Conservation (phyloP, 352 stramenopile species). For the Globisporangium rhizosaccharum region DNA sequence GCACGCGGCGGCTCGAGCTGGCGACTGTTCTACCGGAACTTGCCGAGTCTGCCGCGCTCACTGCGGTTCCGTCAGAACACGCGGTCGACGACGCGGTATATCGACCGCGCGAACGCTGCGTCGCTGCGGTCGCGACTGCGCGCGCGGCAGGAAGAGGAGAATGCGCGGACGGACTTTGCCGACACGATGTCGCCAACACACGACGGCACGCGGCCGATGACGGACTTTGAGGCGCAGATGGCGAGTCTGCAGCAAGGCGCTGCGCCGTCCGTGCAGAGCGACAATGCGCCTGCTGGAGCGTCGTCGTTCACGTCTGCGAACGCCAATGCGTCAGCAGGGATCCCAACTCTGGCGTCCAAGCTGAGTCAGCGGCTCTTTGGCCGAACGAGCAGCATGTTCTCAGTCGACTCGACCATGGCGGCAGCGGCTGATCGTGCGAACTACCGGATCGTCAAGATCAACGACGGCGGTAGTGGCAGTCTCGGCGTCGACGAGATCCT, state of each 20-base stretch:
- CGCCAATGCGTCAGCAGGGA: not conserved
- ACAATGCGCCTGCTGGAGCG: constrained; percentile 5
- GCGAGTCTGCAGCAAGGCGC: constrained; percentile 7
- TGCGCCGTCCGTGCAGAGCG: constrained; percentile 3
- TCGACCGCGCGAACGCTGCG: constrained; percentile 61
- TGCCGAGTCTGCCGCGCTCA: constrained; percentile 58
- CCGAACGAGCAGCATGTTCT: constrained; percentile 57
- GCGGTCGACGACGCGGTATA: constrained; percentile 69
- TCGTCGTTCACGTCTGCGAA: constrained; percentile 12
- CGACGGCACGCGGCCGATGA: constrained; percentile 19
- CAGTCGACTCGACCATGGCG: constrained; percentile 37
- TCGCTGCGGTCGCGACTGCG: constrained; percentile 51
- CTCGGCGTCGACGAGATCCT: constrained; percentile 10
- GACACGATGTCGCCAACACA: constrained; percentile 24
- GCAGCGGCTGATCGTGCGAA: constrained; percentile 23
- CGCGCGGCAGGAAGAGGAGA: constrained; percentile 45
- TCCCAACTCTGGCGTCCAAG: constrained; percentile 26
- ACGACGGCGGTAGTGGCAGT: constrained; percentile 23
- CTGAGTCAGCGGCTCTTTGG: constrained; percentile 21
- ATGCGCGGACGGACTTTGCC: constrained; percentile 25
- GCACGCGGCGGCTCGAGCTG: constrained; percentile 29
- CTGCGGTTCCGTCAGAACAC: constrained; percentile 75
- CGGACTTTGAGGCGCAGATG: constrained; percentile 58
- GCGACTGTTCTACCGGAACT: constrained; percentile 61
- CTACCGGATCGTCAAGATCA: constrained; percentile 75